Conservation (phyloP, 768 basidiomycete genomes). For the Chalciporus chontae region DNA sequence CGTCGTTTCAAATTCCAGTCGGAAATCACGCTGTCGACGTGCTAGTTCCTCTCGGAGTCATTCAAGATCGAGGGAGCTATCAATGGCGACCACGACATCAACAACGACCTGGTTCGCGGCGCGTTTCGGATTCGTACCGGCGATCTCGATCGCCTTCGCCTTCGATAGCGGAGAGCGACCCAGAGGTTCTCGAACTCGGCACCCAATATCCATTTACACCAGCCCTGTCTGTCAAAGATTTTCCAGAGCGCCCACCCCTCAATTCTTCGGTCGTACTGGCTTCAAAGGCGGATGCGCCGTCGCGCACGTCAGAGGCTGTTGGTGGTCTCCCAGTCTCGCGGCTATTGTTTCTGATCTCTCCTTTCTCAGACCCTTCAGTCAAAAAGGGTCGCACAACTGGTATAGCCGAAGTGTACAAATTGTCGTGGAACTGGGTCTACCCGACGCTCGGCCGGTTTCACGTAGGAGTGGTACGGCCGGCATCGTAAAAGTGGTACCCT, state of each 20-base stretch:
- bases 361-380: conserved; percentile 10
- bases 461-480: too few relatives aligned
- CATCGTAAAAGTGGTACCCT: too few relatives aligned
- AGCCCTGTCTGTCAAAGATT: conserved; percentile 30
- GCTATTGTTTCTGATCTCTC: conserved; percentile 13
- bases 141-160: conserved; percentile 30
- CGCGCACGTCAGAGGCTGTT: conserved; percentile 26
- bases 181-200: conserved; percentile 20
- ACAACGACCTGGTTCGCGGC: conserved; percentile 20
- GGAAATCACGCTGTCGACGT: conserved; percentile 40
- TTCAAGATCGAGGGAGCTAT: conserved; percentile 32
- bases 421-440: too few relatives aligned
- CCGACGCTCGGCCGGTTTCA: too few relatives aligned
- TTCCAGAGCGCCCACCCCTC: conserved; percentile 20
- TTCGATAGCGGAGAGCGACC: conserved; percentile 29
- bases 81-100: conserved; percentile 15
- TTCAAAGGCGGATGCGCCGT: conserved; percentile 18
- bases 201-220: conserved; percentile 30
- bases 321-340: conserved; percentile 22
- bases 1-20: conserved; percentile 57
- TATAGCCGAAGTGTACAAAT: too few relatives aligned
- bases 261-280: conserved; percentile 9
- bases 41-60: conserved; percentile 40
- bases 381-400: too few relatives aligned
- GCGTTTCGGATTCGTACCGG: conserved; percentile 21